Percentiles rank a stretch among this genome's conserved stretches.
These are phyloP conservation scores for Hypoxylon sp. DNA, from an alignment of 2,329 filamentous ascomycete species.

Conservation along the genomic window DNA sequence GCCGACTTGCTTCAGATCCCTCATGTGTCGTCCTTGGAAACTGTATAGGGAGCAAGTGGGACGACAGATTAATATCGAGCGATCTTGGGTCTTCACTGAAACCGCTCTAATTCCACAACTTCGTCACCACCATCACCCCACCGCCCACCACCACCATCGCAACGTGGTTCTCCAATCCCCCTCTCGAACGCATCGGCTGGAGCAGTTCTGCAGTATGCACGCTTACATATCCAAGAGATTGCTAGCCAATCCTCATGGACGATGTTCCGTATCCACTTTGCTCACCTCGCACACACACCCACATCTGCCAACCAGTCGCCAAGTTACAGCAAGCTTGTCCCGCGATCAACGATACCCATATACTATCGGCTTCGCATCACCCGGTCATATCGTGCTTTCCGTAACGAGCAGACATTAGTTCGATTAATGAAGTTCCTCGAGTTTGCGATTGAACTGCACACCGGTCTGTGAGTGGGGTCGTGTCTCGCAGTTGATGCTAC, in stretches of 20 bases:
- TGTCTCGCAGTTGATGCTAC: constrained; percentile 34
- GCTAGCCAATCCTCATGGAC: constrained; percentile 41
- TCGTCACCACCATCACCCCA: constrained; percentile 42
- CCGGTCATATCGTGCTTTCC: constrained; percentile 30
- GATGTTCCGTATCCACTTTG: constrained; percentile 33
- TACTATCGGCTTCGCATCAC: constrained; percentile 34
- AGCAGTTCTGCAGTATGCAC: constrained; percentile 41
- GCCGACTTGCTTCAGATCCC: constrained; percentile 1
- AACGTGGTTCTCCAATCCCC: constrained; percentile 37
- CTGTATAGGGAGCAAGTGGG: constrained; percentile 23
- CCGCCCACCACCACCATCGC: constrained; percentile 43
- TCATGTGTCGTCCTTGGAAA: constrained; percentile 13
- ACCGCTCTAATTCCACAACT: constrained; percentile 42
- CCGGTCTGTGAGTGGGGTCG: constrained; percentile 23
- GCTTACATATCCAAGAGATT: constrained; percentile 34
- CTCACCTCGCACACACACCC: constrained; percentile 39
- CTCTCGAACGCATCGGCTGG: constrained; percentile 40
- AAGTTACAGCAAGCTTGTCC: constrained; percentile 27
- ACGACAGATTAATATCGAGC: constrained; percentile 38
- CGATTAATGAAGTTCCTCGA: constrained; percentile 24
- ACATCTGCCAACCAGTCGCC: constrained; percentile 35
- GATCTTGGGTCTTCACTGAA: constrained; percentile 37
- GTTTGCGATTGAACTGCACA: constrained; percentile 25
- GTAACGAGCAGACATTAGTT: constrained; percentile 22
- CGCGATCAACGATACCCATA: constrained; percentile 44